Evolutionary conservation across 352 stramenopile species (phyloP).

Genomic region (Pythium dissotocum): DNA sequence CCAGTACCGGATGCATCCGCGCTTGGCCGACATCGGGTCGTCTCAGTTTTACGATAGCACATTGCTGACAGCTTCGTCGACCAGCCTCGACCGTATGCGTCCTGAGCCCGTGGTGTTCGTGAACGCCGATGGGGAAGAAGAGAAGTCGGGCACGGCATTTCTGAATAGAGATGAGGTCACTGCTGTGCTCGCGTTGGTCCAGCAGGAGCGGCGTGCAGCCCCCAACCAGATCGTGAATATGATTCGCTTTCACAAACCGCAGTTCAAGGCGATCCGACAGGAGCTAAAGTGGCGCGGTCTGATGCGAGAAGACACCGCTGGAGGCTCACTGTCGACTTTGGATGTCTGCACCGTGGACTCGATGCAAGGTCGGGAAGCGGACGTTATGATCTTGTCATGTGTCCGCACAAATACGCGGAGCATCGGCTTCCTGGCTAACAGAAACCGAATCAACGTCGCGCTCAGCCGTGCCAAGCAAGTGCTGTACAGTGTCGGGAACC

Average conservation of each 20-base stretch:
- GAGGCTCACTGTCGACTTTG: neutral
- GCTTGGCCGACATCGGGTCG: neutral
- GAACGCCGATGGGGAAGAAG: neutral
- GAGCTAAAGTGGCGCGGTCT: neutral
- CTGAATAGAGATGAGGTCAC: neutral
- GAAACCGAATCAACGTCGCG: constrained; percentile 5
- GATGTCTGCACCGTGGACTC: constrained; percentile 6
- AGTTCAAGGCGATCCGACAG: neutral
- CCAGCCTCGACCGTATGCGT: neutral
- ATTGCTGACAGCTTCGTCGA: neutral
- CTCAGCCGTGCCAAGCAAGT: constrained; percentile 2
- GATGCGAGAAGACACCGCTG: neutral
- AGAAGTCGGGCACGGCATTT: neutral
- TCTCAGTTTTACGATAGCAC: neutral
- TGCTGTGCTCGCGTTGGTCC: neutral
- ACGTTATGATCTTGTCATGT: constrained; percentile 7
- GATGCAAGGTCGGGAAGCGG: constrained; percentile 7
- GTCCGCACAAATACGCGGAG: neutral
- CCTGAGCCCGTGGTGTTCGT: neutral
- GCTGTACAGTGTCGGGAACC: constrained; percentile 5
- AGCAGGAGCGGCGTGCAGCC: neutral
- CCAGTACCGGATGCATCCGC: constrained; percentile 1
- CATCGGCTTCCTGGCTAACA: constrained; percentile 4
- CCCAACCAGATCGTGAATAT: neutral
- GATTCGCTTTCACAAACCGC: constrained; percentile 9